Evolutionary conservation across 2,329 filamentous ascomycete species (phyloP).

Genomic region (Fusarium sarcochroum): DNA sequence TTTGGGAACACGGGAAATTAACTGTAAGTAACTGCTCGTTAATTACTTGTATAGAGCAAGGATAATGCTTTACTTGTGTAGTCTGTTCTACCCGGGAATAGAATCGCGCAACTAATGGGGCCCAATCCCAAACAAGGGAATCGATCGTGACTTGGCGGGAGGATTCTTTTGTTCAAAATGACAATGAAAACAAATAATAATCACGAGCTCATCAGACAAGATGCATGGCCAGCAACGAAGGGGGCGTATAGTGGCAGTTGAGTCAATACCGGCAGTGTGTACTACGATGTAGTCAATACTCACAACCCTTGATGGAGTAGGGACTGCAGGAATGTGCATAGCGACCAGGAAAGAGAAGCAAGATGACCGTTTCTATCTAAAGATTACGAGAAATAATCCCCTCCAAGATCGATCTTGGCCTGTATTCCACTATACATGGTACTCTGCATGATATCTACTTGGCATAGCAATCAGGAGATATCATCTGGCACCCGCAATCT

Average conservation of each 20-base stretch:
- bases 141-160: not conserved
- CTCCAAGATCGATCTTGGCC: slow-evolving; percentile 2
- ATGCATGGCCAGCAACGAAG: not conserved
- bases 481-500: slow-evolving; percentile 10
- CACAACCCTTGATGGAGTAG: not conserved
- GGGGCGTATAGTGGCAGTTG: not conserved
- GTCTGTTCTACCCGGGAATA: no score
- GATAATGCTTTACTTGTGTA: no score
- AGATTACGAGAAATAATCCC: not conserved
- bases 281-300: not conserved
- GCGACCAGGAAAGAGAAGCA: slow-evolving; percentile 15
- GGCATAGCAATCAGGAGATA: slow-evolving; percentile 1
- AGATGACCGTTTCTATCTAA: slow-evolving; percentile 26
- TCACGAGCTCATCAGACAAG: not conserved
- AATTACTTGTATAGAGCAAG: no score
- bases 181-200: not conserved
- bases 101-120: no score
- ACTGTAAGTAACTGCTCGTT: no score
- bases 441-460: not conserved
- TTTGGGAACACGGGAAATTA: not conserved
- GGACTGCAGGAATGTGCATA: not conserved
- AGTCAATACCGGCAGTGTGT: slow-evolving; percentile 6
- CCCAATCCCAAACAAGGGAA: not conserved
- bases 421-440: slow-evolving; percentile 4
- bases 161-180: no score